phyloP scores from a whole-genome alignment of 306 rosid genomes.

The Leucaena leucocephala region DNA sequence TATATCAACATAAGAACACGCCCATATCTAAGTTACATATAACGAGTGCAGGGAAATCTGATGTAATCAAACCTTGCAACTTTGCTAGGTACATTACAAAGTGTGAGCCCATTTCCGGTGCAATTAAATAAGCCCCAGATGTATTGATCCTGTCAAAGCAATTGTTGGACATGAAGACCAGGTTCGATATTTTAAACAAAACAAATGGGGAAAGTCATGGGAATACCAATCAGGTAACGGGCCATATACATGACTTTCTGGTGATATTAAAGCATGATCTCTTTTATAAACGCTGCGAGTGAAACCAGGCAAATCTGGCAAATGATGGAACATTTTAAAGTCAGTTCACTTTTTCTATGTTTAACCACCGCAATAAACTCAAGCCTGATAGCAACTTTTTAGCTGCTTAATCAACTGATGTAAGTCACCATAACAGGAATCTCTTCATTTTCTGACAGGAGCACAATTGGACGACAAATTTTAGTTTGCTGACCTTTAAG shows the following conservation, averaged over 20 bases:
- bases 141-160: conserved; percentile 69
- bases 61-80: conserved; percentile 71
- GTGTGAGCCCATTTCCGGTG: conserved; percentile 84
- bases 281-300: conserved; percentile 87
- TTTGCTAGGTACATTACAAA: conserved; percentile 90
- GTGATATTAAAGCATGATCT: conserved; percentile 85
- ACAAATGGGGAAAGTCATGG: conserved; percentile 22
- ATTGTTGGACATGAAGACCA: conserved; percentile 35
- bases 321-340: conserved; percentile 36
- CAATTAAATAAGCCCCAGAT: conserved; percentile 75
- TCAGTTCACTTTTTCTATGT: conserved; percentile 18
- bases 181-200: conserved; percentile 33
- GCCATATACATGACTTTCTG: conserved; percentile 93
- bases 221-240: conserved; percentile 83
- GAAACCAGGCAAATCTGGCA: conserved; percentile 91
- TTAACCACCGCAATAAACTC: conserved; percentile 16
- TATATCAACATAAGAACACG: conserved; percentile 30
- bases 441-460: neutral
- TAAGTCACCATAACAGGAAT: neutral
- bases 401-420: conserved; percentile 17
- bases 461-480: neutral
- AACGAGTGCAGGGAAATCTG: neutral
- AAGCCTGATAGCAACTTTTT: neutral
- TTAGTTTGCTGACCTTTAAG: conserved; percentile 61
- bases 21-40: conserved; percentile 17